Evolutionary conservation across 179 eudicot species (phyloP).

Genomic region (Silene coronaria): DNA sequence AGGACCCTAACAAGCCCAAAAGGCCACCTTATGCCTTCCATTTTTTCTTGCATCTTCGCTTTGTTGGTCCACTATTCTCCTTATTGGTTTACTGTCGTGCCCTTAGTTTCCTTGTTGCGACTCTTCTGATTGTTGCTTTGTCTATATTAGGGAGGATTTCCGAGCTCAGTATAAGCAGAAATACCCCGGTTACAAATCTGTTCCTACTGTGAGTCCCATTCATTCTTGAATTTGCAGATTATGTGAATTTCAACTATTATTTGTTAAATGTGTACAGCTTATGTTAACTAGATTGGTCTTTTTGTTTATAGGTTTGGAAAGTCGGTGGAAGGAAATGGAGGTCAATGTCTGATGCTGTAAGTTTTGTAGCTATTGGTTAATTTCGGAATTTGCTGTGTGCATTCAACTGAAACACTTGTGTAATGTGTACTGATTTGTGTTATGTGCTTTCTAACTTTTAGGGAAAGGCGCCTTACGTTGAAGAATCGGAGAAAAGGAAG

Average conservation of each 20-base stretch:
- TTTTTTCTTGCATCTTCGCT: constrained; percentile 44
- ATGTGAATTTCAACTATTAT: background rate
- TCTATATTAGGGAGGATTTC: constrained; percentile 47
- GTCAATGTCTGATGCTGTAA: constrained; percentile 54
- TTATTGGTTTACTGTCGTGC: background rate
- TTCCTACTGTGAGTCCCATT: constrained; percentile 48
- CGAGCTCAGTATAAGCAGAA: constrained; percentile 54
- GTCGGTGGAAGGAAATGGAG: constrained; percentile 72
- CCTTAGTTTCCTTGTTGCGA: background rate
- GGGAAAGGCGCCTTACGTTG: constrained; percentile 18
- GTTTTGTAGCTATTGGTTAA: constrained; percentile 2
- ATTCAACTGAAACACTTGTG: too few relatives aligned
- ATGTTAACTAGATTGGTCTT: background rate
- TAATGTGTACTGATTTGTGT: background rate
- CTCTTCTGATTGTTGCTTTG: background rate
- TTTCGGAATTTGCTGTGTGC: too few relatives aligned
- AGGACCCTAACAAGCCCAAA: constrained; percentile 84
- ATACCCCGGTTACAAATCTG: constrained; percentile 61
- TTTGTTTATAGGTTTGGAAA: constrained; percentile 50
- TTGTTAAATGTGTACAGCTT: background rate
- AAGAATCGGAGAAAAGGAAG: constrained; percentile 52
- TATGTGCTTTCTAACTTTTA: constrained; percentile 16
- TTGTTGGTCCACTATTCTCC: background rate
- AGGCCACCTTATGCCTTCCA: constrained; percentile 74
- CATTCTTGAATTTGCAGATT: background rate